Conservation (phyloP, 2,329 filamentous ascomycete species). For the Penicillium thymicola region DNA sequence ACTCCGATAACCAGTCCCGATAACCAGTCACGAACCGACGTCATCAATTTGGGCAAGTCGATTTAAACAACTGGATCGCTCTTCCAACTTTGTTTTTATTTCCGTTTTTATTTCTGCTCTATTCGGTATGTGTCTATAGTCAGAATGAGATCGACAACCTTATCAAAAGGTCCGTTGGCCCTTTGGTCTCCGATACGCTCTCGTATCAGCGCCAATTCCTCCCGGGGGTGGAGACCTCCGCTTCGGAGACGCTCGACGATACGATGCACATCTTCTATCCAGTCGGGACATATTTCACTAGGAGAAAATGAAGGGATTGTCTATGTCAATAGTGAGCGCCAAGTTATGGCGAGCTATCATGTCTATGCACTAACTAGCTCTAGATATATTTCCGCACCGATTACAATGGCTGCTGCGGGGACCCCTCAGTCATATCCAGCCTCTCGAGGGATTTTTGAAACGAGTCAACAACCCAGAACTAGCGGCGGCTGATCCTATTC, state of each 20-base stretch:
- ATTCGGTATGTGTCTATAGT: background rate
- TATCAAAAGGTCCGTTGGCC: conserved; percentile 11
- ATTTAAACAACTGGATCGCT: background rate
- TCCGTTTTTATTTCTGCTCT: background rate
- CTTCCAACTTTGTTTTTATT: background rate
- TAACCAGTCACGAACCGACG: conserved; percentile 4
- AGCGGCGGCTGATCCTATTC: conserved; percentile 55
- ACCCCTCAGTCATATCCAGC: conserved; percentile 46
- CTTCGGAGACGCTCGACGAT: conserved; percentile 4
- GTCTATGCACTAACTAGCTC: conserved; percentile 6
- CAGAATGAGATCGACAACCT: conserved; percentile 23
- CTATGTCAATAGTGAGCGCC: conserved; percentile 76
- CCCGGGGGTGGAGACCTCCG: conserved; percentile 14
- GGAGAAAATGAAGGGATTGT: conserved; percentile 74
- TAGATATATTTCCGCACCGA: conserved; percentile 80
- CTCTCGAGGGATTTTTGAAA: conserved; percentile 50
- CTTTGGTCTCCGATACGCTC: background rate
- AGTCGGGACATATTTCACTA: conserved; percentile 77
- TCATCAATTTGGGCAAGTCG: conserved; percentile 2
- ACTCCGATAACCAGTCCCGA: background rate
- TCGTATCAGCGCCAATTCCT: conserved; percentile 1
- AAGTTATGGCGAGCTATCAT: background rate
- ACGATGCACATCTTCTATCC: conserved; percentile 54
- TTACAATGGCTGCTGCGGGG: conserved; percentile 61
- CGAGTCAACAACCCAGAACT: conserved; percentile 51